phyloP scores from a whole-genome alignment of 225 moss, liverwort and hornwort genomes.

The Climacium dendroides region DNA sequence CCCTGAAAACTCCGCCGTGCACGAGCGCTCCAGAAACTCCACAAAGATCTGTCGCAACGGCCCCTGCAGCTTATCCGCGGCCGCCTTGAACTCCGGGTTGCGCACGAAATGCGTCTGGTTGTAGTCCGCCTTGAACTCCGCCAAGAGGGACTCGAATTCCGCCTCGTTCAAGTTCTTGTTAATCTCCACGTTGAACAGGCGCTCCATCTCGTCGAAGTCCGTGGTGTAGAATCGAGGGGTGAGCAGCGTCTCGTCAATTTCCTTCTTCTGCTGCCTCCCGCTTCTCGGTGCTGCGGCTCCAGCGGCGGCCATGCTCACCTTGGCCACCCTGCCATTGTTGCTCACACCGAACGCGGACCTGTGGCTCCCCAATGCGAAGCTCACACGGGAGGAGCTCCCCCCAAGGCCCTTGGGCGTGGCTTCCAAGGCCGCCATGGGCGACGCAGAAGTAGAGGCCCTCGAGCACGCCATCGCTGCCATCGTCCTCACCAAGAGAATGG shows the following conservation, averaged over 20 bases:
- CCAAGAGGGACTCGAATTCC: constrained; percentile 74
- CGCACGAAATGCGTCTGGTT: constrained; percentile 98
- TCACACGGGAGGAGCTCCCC: constrained; percentile 1
- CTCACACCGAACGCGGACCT: constrained; percentile 5
- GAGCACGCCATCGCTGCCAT: constrained; percentile 62
- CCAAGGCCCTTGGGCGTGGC: neutral
- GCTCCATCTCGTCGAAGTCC: constrained; percentile 99
- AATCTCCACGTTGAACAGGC: constrained; percentile 87
- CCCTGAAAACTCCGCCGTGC: constrained; percentile 98
- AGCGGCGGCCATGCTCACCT: constrained; percentile 15
- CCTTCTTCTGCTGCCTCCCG: constrained; percentile 48
- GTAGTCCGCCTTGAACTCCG: constrained; percentile 94
- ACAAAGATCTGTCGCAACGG: constrained; percentile 94
- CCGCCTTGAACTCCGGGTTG: constrained; percentile 71
- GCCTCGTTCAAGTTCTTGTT: constrained; percentile 86
- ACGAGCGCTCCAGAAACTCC: constrained; percentile 95
- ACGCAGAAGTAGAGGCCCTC: constrained; percentile 15
- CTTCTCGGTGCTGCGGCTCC: neutral
- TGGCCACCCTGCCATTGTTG: neutral
- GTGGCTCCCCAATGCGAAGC: neutral
- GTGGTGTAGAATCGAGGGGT: constrained; percentile 98
- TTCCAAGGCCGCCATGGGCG: constrained; percentile 13
- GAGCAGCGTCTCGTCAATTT: constrained; percentile 71
- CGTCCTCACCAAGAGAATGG: neutral
- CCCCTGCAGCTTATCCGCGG: constrained; percentile 80